These are phyloP conservation scores for Aspergillus neoniger DNA, from an alignment of 2,329 filamentous ascomycete species.

Conservation along the genomic window DNA sequence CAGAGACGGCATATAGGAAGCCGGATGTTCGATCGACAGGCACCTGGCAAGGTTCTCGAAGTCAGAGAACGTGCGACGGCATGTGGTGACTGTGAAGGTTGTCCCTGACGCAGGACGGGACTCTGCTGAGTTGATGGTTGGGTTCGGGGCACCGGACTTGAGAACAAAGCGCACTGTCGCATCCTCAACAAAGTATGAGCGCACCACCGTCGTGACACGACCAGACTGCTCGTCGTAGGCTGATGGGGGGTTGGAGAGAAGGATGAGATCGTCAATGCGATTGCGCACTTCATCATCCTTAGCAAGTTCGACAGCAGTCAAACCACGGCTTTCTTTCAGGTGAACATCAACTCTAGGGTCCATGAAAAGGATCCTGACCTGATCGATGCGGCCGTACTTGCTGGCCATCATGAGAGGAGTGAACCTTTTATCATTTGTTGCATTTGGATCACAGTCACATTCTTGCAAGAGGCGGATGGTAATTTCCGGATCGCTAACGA, in stretches of 20 bases:
- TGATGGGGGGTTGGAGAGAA: slow-evolving; percentile 68
- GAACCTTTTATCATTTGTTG: slow-evolving; percentile 90
- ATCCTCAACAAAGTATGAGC: slow-evolving; percentile 97
- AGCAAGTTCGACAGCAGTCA: slow-evolving; percentile 93
- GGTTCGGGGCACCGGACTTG: slow-evolving; percentile 82
- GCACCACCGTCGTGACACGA: slow-evolving; percentile 86
- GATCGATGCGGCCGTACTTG: slow-evolving; percentile 94
- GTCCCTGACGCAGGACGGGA: slow-evolving; percentile 60
- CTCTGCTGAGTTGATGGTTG: slow-evolving; percentile 39
- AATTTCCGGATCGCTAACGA: slow-evolving; percentile 82
- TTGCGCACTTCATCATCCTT: slow-evolving; percentile 98
- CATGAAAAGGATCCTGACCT: slow-evolving; percentile 83
- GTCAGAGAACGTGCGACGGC: slow-evolving; percentile 80
- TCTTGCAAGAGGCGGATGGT: slow-evolving; percentile 73
- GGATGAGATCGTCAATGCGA: slow-evolving; percentile 87
- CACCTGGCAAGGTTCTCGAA: slow-evolving; percentile 88
- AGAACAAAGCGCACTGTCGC: slow-evolving; percentile 88
- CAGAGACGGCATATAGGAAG: slow-evolving; percentile 87
- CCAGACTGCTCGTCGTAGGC: slow-evolving; percentile 65
- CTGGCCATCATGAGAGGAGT: slow-evolving; percentile 97
- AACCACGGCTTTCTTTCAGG: slow-evolving; percentile 78
- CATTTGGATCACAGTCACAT: slow-evolving; percentile 95
- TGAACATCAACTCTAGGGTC: slow-evolving; percentile 85
- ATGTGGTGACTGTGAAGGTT: slow-evolving; percentile 88
- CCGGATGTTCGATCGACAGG: slow-evolving; percentile 84